These are phyloP conservation scores for Corrigiola litoralis DNA, from an alignment of 179 eudicot species.

Conservation along the genomic window DNA sequence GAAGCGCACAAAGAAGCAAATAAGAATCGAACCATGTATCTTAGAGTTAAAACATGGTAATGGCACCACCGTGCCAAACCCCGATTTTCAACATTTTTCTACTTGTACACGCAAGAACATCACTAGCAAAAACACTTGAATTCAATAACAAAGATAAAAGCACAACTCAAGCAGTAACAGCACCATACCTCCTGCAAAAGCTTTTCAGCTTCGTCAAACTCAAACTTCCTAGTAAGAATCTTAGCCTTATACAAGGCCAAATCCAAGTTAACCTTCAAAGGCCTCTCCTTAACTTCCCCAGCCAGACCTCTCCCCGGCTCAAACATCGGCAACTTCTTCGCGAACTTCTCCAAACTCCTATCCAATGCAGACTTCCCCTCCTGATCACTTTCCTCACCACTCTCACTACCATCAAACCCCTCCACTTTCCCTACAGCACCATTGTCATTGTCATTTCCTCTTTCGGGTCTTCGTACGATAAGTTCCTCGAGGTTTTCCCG, in stretches of 20 bases:
- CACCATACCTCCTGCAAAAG: constrained; percentile 59
- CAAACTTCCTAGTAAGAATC: constrained; percentile 51
- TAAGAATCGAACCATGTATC: too few relatives aligned
- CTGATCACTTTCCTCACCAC: constrained; percentile 9
- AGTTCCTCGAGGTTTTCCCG: constrained; percentile 38
- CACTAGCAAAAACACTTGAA: too few relatives aligned
- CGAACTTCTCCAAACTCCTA: constrained; percentile 50
- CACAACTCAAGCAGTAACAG: not conserved
- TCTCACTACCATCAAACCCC: not conserved
- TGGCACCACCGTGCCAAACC: too few relatives aligned
- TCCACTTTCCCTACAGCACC: constrained; percentile 16
- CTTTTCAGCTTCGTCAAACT: constrained; percentile 58
- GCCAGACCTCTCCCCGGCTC: constrained; percentile 57
- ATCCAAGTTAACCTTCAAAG: constrained; percentile 71
- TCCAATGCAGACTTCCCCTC: constrained; percentile 42
- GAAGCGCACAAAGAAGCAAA: too few relatives aligned
- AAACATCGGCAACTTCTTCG: constrained; percentile 74
- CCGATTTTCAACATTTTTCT: too few relatives aligned
- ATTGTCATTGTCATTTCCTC: constrained; percentile 14
- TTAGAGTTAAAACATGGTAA: too few relatives aligned
- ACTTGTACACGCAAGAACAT: too few relatives aligned
- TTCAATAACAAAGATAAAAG: not conserved
- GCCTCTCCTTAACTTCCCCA: constrained; percentile 31
- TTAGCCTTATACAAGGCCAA: constrained; percentile 78
- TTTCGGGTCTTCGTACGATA: constrained; percentile 49